Evolutionary conservation across 1,284 basidiomycete genomes (phyloP).

Genomic region (Cryptococcus sp.): DNA sequence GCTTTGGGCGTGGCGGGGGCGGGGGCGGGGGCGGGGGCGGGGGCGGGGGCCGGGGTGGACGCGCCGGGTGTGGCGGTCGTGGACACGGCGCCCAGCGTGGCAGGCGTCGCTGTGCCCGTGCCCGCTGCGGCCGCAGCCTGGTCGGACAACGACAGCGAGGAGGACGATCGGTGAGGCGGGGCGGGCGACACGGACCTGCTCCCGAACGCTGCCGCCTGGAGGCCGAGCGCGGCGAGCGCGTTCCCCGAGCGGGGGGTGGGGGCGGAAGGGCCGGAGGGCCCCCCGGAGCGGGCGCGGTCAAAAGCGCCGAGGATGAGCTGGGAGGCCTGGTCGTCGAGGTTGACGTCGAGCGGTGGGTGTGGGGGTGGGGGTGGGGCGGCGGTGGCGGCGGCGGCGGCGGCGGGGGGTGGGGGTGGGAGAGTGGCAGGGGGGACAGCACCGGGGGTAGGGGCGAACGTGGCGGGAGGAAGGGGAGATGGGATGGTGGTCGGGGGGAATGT

Average conservation of each 20-base stretch:
- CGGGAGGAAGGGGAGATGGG: no score
- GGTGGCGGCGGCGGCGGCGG: neutral
- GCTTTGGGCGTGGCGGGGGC: constrained; percentile 11
- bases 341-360: neutral
- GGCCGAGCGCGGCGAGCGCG: constrained; percentile 39
- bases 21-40: neutral
- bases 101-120: no score
- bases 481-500: neutral
- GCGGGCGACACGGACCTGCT: constrained; percentile 10
- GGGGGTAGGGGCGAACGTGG: no score
- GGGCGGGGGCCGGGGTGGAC: neutral
- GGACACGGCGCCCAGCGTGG: no score
- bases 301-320: constrained; percentile 40
- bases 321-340: constrained; percentile 22
- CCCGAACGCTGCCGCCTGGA: constrained; percentile 31
- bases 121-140: neutral
- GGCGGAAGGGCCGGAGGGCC: neutral
- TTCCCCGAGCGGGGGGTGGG: constrained; percentile 15
- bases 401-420: no score
- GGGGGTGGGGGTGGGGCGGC: no score
- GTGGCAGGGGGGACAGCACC: no score
- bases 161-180: constrained; percentile 8
- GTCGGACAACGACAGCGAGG: constrained; percentile 12
- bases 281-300: constrained; percentile 18
- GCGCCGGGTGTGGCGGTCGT: no score